Evolutionary conservation across 768 basidiomycete species (phyloP).

Genomic region (Lepiota venenata): DNA sequence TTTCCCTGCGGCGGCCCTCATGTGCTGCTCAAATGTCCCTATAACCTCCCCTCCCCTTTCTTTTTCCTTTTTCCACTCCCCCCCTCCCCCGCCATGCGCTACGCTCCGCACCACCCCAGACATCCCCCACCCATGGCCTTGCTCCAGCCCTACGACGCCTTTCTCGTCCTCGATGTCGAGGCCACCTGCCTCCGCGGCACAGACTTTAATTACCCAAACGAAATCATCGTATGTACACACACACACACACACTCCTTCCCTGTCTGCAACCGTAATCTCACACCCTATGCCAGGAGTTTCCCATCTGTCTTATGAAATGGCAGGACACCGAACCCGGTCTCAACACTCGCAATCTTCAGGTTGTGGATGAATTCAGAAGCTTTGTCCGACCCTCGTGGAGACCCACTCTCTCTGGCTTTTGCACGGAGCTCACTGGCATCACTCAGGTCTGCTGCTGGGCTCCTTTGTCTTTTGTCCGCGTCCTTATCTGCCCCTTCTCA

Average conservation of each 20-base stretch:
- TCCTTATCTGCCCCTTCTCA: not conserved
- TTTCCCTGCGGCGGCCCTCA: not conserved
- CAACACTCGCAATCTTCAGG: conserved; percentile 53
- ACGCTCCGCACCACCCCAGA: not conserved
- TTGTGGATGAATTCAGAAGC: conserved; percentile 80
- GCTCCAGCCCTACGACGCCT: conserved; percentile 62
- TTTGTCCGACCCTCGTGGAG: conserved; percentile 89
- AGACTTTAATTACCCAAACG: conserved; percentile 85
- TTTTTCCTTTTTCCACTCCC: not conserved
- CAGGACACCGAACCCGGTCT: conserved; percentile 52
- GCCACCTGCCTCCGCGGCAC: conserved; percentile 73
- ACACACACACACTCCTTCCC: no score
- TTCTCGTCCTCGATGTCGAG: conserved; percentile 88
- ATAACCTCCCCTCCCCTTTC: not conserved
- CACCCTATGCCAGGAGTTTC: conserved; percentile 69
- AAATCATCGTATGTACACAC: conserved; percentile 89
- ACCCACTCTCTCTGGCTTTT: conserved; percentile 79
- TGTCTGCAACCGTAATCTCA: conserved; percentile 1
- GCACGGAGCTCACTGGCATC: conserved; percentile 86
- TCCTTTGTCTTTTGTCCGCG: not conserved
- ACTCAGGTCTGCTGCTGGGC: conserved; percentile 62
- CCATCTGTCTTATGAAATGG: conserved; percentile 88
- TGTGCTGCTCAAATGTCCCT: conserved; percentile 4
- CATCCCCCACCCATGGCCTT: not conserved
- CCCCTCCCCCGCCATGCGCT: conserved; percentile 9